These are phyloP conservation scores for Penicillium janthinellum DNA, from an alignment of 2,329 filamentous ascomycete species.

Conservation along the genomic window DNA sequence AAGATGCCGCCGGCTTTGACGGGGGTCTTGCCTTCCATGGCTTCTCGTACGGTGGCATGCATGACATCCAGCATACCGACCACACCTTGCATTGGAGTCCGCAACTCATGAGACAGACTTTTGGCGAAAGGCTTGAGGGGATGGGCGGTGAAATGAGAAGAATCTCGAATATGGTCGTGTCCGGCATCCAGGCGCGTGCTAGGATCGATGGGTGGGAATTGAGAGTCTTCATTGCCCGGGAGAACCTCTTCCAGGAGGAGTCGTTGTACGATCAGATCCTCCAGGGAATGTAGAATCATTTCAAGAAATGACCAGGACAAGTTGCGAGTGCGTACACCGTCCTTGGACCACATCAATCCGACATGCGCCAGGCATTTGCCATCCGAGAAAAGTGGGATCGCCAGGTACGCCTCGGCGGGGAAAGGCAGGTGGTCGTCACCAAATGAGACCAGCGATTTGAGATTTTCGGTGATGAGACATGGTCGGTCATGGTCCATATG, in stretches of 20 bases:
- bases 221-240: slow-evolving; percentile 30
- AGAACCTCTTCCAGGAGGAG: slow-evolving; percentile 54
- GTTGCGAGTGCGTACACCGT: slow-evolving; percentile 58
- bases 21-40: slow-evolving; percentile 57
- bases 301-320: slow-evolving; percentile 69
- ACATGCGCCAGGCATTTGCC: slow-evolving; percentile 70
- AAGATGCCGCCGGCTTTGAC: slow-evolving; percentile 58
- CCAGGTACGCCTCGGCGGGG: slow-evolving; percentile 66
- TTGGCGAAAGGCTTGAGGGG: slow-evolving; percentile 72
- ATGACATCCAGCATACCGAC: slow-evolving; percentile 77
- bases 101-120: slow-evolving; percentile 69
- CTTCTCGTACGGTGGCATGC: slow-evolving; percentile 71
- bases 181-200: slow-evolving; percentile 31
- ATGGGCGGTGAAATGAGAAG: slow-evolving; percentile 59
- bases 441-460: slow-evolving; percentile 63
- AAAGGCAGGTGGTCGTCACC: slow-evolving; percentile 61
- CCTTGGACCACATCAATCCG: slow-evolving; percentile 69
- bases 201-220: slow-evolving; percentile 26
- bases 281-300: slow-evolving; percentile 67
- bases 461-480: slow-evolving; percentile 65
- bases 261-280: slow-evolving; percentile 65
- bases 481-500: slow-evolving; percentile 74
- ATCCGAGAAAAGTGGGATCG: slow-evolving; percentile 65
- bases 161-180: slow-evolving; percentile 56
- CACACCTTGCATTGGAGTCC: slow-evolving; percentile 75